A percentile compares a stretch with the other conserved stretches of the same genome.
phyloP scores from a whole-genome alignment of 1,139 yeast genomes.

The Blastobotrys arbuscula region DNA sequence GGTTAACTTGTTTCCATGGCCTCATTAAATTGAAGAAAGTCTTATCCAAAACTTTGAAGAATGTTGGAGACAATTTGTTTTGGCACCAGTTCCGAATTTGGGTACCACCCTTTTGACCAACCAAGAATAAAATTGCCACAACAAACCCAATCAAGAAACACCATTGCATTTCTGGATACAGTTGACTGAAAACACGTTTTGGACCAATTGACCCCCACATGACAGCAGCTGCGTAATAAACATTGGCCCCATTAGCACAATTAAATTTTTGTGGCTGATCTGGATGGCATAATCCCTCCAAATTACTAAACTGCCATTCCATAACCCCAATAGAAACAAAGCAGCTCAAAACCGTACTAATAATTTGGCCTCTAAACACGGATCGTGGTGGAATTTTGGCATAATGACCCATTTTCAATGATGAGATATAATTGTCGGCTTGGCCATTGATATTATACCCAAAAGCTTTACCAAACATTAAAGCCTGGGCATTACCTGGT shows the following conservation, averaged over 20 bases:
- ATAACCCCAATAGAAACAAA: constrained; percentile 48
- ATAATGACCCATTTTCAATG: constrained; percentile 57
- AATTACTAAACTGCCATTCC: constrained; percentile 47
- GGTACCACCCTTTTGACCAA: constrained; percentile 50
- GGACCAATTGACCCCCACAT: constrained; percentile 68
- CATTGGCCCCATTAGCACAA: constrained; percentile 37
- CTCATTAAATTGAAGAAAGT: constrained; percentile 34
- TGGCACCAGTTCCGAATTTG: constrained; percentile 39
- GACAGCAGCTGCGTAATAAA: constrained; percentile 48
- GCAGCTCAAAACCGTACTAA: constrained; percentile 34
- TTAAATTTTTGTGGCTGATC: constrained; percentile 34
- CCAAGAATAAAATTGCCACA: constrained; percentile 40
- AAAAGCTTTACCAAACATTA: constrained; percentile 50
- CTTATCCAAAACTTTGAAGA: constrained; percentile 14
- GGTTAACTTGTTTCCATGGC: constrained; percentile 41
- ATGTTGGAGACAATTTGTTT: background rate
- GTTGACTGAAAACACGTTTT: constrained; percentile 44
- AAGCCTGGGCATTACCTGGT: constrained; percentile 52
- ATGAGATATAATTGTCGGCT: constrained; percentile 52
- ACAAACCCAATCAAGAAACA: constrained; percentile 41
- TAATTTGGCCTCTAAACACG: constrained; percentile 51
- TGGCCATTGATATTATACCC: constrained; percentile 58
- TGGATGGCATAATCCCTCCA: constrained; percentile 44
- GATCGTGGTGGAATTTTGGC: constrained; percentile 56
- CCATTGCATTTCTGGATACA: constrained; percentile 45